phyloP scores from a whole-genome alignment of 2,329 filamentous ascomycete genomes.

The Epichloe hybrida region DNA sequence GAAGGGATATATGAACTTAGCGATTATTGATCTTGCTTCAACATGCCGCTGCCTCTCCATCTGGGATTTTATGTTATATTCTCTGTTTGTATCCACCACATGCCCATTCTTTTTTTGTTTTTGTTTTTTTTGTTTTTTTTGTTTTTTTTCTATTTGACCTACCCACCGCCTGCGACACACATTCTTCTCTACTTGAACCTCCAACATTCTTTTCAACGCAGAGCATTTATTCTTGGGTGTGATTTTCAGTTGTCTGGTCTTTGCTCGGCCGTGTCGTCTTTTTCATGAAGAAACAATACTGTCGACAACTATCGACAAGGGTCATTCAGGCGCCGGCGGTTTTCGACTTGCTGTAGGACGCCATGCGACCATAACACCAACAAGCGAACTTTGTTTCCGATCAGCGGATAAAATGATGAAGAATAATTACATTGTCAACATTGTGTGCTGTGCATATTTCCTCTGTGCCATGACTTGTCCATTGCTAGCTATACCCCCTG shows the following conservation, averaged over 20 bases:
- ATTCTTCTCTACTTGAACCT: not conserved
- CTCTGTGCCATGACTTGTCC: not conserved
- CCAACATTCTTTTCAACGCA: not conserved
- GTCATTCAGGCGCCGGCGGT: not conserved
- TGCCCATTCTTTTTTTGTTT: not conserved
- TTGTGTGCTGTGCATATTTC: not conserved
- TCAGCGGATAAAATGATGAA: not conserved
- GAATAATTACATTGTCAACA: not conserved
- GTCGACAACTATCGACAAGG: not conserved
- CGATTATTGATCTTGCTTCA: slow-evolving; percentile 2
- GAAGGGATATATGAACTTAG: not conserved
- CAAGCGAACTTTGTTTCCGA: not conserved
- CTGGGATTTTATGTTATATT: not conserved
- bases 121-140: no score
- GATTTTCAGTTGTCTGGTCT: not conserved
- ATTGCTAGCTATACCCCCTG: not conserved
- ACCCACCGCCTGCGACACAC: not conserved
- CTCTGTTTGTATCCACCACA: not conserved
- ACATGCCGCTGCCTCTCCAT: not conserved
- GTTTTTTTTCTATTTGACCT: not conserved
- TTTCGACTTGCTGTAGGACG: no score
- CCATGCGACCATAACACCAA: not conserved
- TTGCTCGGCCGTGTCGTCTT: not conserved
- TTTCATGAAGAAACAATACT: not conserved
- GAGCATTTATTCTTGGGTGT: slow-evolving; percentile 2